phyloP scores from a whole-genome alignment of 192 early-diverging fungal genomes.

The Gaertneriomyces sp. region DNA sequence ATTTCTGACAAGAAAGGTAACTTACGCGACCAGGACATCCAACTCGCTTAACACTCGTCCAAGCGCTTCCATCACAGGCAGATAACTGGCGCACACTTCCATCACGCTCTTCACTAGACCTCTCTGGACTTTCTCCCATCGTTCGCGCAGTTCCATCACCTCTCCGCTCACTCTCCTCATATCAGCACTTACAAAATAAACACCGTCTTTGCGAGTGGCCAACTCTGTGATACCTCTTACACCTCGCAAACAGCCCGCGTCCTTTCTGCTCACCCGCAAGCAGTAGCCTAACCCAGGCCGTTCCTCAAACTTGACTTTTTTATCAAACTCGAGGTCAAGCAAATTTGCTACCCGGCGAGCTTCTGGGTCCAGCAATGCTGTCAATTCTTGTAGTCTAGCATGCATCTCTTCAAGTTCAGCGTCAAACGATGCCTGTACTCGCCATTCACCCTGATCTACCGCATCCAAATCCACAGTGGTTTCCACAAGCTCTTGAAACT shows the following conservation, averaged over 20 bases:
- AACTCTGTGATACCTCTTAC: constrained; percentile 77
- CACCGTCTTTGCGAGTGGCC: constrained; percentile 82
- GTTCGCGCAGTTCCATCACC: constrained; percentile 53
- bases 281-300: constrained; percentile 79
- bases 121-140: constrained; percentile 69
- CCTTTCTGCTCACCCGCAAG: constrained; percentile 71
- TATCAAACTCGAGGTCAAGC: constrained; percentile 73
- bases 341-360: constrained; percentile 51
- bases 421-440: constrained; percentile 84
- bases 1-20: background rate
- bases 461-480: constrained; percentile 84
- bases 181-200: constrained; percentile 76
- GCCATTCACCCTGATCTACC: constrained; percentile 79
- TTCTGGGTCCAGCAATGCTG: constrained; percentile 58
- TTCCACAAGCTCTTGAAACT: constrained; percentile 80
- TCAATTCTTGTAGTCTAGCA: constrained; percentile 50
- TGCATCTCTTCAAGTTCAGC: constrained; percentile 56
- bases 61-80: constrained; percentile 72
- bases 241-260: constrained; percentile 66
- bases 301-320: constrained; percentile 89
- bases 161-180: constrained; percentile 62
- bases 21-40: constrained; percentile 80
- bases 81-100: constrained; percentile 63
- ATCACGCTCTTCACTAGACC: constrained; percentile 85
- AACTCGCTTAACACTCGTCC: constrained; percentile 75